phyloP scores from a whole-genome alignment of 2,329 filamentous ascomycete species.

The Phoma herbarum region DNA sequence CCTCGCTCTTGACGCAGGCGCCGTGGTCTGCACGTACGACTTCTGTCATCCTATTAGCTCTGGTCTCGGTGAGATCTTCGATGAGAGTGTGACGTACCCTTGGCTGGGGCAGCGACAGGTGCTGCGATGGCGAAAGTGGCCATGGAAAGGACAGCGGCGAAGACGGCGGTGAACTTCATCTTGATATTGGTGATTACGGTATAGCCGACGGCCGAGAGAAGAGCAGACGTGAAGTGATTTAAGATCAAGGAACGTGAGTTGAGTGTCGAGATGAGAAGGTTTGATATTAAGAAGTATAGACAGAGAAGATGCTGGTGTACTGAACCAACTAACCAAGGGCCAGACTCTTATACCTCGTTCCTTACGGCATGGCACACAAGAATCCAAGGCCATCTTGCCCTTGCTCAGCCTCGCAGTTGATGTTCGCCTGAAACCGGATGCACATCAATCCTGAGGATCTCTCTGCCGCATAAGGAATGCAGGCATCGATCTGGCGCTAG shows the following conservation, averaged over 20 bases:
- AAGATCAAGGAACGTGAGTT: slow-evolving; percentile 43
- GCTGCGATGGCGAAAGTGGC: slow-evolving; percentile 45
- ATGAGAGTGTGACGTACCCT: slow-evolving; percentile 28
- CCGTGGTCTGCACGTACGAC: slow-evolving; percentile 48
- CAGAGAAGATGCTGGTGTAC: slow-evolving; percentile 22
- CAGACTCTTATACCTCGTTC: slow-evolving; percentile 34
- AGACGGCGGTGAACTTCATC: slow-evolving; percentile 49
- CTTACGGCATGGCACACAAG: slow-evolving; percentile 24
- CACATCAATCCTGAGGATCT: slow-evolving; percentile 37
- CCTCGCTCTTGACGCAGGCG: slow-evolving; percentile 43
- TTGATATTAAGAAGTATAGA: slow-evolving; percentile 21
- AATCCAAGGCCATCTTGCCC: slow-evolving; percentile 12
- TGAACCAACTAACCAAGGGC: slow-evolving; percentile 10
- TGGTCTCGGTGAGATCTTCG: neutral
- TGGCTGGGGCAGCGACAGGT: slow-evolving; percentile 38
- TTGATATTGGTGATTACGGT: slow-evolving; percentile 17
- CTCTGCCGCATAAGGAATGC: slow-evolving; percentile 31
- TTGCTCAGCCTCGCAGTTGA: slow-evolving; percentile 9
- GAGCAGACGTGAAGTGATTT: neutral
- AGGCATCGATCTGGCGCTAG: slow-evolving; percentile 22
- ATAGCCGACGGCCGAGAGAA: neutral
- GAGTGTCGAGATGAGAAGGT: neutral
- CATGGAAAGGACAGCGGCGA: slow-evolving; percentile 48
- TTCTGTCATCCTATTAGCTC: slow-evolving; percentile 30
- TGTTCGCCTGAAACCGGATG: slow-evolving; percentile 48